Evolutionary conservation across 371 early-diverging fungal genomes (phyloP).

Genomic region (Rhizopus sp.): DNA sequence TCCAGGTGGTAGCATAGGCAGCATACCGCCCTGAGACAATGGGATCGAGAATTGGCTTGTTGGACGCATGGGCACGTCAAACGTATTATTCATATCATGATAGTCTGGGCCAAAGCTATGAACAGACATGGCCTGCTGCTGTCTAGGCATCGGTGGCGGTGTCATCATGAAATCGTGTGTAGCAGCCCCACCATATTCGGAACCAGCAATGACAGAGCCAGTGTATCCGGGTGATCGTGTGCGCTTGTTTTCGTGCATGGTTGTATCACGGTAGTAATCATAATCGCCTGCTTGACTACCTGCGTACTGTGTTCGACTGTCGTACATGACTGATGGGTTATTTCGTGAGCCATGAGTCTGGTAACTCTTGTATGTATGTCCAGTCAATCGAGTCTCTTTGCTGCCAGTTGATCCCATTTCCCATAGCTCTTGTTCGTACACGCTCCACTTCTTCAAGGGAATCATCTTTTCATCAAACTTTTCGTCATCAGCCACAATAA

Average conservation of each 20-base stretch:
- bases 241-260: slow-evolving; percentile 23
- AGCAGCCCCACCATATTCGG: slow-evolving; percentile 37
- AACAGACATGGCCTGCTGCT: slow-evolving; percentile 36
- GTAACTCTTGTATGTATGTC: slow-evolving; percentile 42
- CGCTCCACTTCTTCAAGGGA: slow-evolving; percentile 91
- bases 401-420: slow-evolving; percentile 65
- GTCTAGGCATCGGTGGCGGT: slow-evolving; percentile 27
- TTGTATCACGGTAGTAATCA: slow-evolving; percentile 53
- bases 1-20: slow-evolving; percentile 45
- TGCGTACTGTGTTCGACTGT: slow-evolving; percentile 45
- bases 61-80: slow-evolving; percentile 30
- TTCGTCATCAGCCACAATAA: slow-evolving; percentile 61
- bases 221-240: slow-evolving; percentile 35
- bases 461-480: slow-evolving; percentile 86
- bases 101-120: slow-evolving; percentile 40
- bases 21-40: slow-evolving; percentile 33
- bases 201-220: slow-evolving; percentile 32
- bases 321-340: slow-evolving; percentile 36
- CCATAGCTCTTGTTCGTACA: slow-evolving; percentile 87
- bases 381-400: slow-evolving; percentile 53
- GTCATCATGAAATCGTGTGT: slow-evolving; percentile 32
- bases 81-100: slow-evolving; percentile 18
- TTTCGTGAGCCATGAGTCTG: slow-evolving; percentile 32
- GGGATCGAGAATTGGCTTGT: slow-evolving; percentile 44
- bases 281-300: slow-evolving; percentile 54